Conservation (phyloP, 306 rosid species). For the Pterocarpus macrocarpus region DNA sequence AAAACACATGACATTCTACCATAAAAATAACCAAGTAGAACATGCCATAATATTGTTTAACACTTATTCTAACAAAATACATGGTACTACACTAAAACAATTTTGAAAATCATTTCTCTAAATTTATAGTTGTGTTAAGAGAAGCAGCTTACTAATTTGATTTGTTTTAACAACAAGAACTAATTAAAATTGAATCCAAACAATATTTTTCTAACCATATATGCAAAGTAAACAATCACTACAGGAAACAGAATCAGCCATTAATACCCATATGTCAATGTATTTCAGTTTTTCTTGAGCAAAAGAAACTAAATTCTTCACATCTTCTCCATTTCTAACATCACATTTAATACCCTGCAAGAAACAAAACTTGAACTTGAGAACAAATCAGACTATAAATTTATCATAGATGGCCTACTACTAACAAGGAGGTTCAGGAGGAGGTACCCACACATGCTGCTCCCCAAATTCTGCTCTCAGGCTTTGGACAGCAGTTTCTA, state of each 20-base stretch:
- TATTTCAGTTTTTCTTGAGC: conserved; percentile 74
- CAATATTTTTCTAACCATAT: background rate
- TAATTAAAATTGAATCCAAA: conserved; percentile 27
- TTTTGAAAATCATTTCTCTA: conserved; percentile 12
- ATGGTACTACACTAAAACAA: background rate
- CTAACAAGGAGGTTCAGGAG: conserved; percentile 54
- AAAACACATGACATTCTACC: background rate
- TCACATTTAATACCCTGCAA: conserved; percentile 87
- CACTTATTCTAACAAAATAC: background rate
- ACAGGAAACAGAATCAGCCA: conserved; percentile 29
- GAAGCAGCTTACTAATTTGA: conserved; percentile 29
- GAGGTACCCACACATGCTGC: conserved; percentile 98
- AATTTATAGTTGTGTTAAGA: background rate
- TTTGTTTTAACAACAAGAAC: conserved; percentile 7
- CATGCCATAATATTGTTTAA: background rate
- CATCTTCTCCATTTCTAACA: conserved; percentile 83
- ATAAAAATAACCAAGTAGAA: conserved; percentile 16
- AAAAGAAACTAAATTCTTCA: conserved; percentile 82
- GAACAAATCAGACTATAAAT: conserved; percentile 36
- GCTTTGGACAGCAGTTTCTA: conserved; percentile 67
- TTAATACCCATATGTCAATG: conserved; percentile 90
- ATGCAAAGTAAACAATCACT: conserved; percentile 30
- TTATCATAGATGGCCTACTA: conserved; percentile 16
- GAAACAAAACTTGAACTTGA: conserved; percentile 45
- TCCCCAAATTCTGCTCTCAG: conserved; percentile 78